A percentile compares a stretch with the other conserved stretches of the same genome.
Conservation (phyloP, 352 stramenopile species). For the Phytophthora colocasiae region DNA sequence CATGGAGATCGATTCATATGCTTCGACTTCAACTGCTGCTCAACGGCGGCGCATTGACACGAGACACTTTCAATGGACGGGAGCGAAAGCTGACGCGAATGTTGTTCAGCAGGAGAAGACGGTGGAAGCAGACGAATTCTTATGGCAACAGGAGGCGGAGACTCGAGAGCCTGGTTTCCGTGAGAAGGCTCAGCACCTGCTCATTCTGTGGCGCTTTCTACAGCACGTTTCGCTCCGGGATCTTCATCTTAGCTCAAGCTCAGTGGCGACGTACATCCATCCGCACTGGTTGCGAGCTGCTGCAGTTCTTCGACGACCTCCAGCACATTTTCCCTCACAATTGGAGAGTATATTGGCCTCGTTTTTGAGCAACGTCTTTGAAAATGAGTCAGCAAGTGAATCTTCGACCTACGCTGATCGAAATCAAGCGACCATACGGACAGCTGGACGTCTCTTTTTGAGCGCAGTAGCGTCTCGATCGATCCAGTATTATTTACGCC, state of each 20-base stretch:
- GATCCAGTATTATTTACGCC: conserved; percentile 13
- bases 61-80: background rate
- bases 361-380: conserved; percentile 7
- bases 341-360: background rate
- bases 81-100: no score
- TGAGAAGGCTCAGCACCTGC: conserved; percentile 26
- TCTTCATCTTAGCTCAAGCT: background rate
- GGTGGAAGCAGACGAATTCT: background rate
- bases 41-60: background rate
- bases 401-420: background rate
- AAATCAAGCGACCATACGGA: background rate
- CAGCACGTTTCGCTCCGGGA: conserved; percentile 11
- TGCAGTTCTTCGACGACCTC: conserved; percentile 7
- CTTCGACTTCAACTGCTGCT: background rate
- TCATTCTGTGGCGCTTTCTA: conserved; percentile 31
- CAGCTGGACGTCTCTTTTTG: conserved; percentile 21
- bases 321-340: background rate
- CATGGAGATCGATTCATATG: conserved; percentile 11
- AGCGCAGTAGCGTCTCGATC: conserved; percentile 13
- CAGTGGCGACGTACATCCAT: background rate
- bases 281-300: conserved; percentile 16
- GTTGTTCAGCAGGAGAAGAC: no score
- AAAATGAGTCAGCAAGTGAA: background rate
- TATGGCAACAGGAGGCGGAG: conserved; percentile 9
- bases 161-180: conserved; percentile 5